Percentiles rank a stretch among this genome's conserved stretches.
Conservation (phyloP, 768 basidiomycete species). For the Rhizopogon rudus region DNA sequence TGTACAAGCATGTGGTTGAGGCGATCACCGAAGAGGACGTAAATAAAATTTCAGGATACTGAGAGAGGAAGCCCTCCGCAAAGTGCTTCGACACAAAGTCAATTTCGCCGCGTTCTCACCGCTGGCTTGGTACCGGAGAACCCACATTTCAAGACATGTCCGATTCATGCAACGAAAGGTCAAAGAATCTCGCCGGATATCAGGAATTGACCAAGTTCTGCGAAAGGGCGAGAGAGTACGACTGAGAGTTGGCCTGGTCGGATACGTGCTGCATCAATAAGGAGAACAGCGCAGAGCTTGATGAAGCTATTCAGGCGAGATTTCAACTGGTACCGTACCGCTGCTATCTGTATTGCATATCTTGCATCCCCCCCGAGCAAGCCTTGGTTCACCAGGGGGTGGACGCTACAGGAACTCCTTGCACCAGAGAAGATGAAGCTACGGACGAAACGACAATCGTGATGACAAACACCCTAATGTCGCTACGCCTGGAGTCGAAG, state of each 20-base stretch:
- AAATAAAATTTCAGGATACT: background rate
- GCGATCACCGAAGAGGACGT: conserved; percentile 2
- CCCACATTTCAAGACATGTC: conserved; percentile 10
- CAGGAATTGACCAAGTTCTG: conserved; percentile 6
- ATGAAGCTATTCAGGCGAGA: conserved; percentile 25
- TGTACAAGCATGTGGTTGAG: background rate
- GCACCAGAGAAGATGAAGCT: conserved; percentile 11
- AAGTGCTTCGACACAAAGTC: background rate
- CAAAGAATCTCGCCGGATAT: conserved; percentile 7
- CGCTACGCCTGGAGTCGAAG: background rate
- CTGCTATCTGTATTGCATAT: conserved; percentile 13
- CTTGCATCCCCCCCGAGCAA: conserved; percentile 5
- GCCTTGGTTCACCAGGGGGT: conserved; percentile 19
- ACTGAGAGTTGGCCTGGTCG: conserved; percentile 19
- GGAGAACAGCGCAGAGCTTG: conserved; percentile 23
- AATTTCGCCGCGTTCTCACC: conserved; percentile 8
- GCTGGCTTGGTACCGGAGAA: conserved; percentile 15
- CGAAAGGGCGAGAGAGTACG: conserved; percentile 9
- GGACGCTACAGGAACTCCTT: conserved; percentile 13
- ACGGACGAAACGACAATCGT: conserved; percentile 4
- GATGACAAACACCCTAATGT: conserved; percentile 6
- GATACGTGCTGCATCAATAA: conserved; percentile 19
- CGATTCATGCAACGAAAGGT: background rate
- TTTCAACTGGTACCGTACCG: conserved; percentile 22
- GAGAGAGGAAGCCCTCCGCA: background rate